Percentiles rank a stretch among this genome's conserved stretches.
phyloP scores from a whole-genome alignment of 805 yeast species.

The Lachancea sp. region DNA sequence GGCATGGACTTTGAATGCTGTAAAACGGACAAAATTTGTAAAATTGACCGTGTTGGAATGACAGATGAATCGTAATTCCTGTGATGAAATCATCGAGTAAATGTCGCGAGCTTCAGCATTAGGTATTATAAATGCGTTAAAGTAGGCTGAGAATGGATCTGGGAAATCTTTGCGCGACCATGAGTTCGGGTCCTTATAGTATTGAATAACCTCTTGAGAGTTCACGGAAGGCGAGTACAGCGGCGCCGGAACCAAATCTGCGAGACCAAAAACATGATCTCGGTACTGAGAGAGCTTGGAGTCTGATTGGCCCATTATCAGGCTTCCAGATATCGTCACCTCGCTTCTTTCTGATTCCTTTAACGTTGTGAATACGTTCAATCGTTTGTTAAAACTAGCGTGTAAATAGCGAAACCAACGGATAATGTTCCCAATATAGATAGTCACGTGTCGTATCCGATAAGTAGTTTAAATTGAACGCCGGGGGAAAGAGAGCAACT shows the following conservation, averaged over 20 bases:
- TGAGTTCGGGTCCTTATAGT: slow-evolving; percentile 24
- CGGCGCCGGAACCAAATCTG: slow-evolving; percentile 35
- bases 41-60: slow-evolving; percentile 54
- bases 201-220: slow-evolving; percentile 12
- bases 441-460: too few species aligned
- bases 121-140: slow-evolving; percentile 9
- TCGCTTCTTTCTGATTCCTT: background rate
- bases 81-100: slow-evolving; percentile 47
- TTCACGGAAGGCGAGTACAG: slow-evolving; percentile 11
- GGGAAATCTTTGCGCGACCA: slow-evolving; percentile 5
- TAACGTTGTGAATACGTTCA: too few species aligned
- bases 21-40: slow-evolving; percentile 42
- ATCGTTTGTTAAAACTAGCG: background rate
- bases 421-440: too few species aligned
- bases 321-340: background rate
- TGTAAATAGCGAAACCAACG: too few species aligned
- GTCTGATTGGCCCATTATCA: slow-evolving; percentile 65
- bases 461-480: too few species aligned
- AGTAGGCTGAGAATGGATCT: slow-evolving; percentile 13
- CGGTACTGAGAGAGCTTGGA: slow-evolving; percentile 52
- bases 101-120: slow-evolving; percentile 50
- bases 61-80: slow-evolving; percentile 55
- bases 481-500: too few species aligned
- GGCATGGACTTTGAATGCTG: slow-evolving; percentile 32
- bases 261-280: slow-evolving; percentile 53